A percentile compares a stretch with the other conserved stretches of the same genome.
These are phyloP conservation scores for Sugiyamaella novakii DNA, from an alignment of 1,139 yeast genomes.

Conservation along the genomic window DNA sequence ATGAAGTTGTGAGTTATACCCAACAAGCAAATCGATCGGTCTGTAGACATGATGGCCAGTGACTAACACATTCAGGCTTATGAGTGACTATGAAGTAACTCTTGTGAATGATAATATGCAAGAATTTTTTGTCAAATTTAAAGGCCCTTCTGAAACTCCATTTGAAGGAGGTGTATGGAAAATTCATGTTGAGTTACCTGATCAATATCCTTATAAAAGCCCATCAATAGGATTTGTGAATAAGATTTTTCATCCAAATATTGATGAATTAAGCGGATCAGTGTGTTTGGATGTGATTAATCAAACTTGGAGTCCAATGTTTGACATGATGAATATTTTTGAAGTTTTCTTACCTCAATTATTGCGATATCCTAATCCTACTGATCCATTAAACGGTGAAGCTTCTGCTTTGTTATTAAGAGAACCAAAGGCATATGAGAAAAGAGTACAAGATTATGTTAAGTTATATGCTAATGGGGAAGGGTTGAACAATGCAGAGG, in stretches of 20 bases:
- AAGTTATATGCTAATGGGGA: conserved; percentile 65
- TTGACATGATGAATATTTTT: conserved; percentile 85
- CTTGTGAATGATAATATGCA: conserved; percentile 86
- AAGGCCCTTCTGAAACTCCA: conserved; percentile 87
- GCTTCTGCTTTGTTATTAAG: conserved; percentile 82
- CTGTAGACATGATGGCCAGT: too few relatives aligned
- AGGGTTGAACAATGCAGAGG: conserved; percentile 42
- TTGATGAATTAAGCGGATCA: conserved; percentile 75
- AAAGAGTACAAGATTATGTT: conserved; percentile 72
- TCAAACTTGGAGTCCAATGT: conserved; percentile 99
- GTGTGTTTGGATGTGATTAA: conserved; percentile 96
- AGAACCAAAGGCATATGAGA: conserved; percentile 67
- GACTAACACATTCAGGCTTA: conserved; percentile 49
- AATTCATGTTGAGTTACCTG: conserved; percentile 90
- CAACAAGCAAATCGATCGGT: too few relatives aligned
- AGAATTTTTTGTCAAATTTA: conserved; percentile 82
- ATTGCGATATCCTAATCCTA: conserved; percentile 87
- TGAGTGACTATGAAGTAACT: conserved; percentile 92
- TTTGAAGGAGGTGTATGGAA: conserved; percentile 92
- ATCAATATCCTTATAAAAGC: conserved; percentile 91
- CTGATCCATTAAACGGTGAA: conserved; percentile 91
- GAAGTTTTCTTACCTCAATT: conserved; percentile 93
- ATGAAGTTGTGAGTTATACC: conserved; percentile 71
- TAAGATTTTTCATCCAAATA: conserved; percentile 89
- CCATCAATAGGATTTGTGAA: conserved; percentile 95